Percentiles rank a stretch among this genome's conserved stretches.
phyloP scores from a whole-genome alignment of 495 filamentous ascomycete species.

The Baudoinia panamericana region DNA sequence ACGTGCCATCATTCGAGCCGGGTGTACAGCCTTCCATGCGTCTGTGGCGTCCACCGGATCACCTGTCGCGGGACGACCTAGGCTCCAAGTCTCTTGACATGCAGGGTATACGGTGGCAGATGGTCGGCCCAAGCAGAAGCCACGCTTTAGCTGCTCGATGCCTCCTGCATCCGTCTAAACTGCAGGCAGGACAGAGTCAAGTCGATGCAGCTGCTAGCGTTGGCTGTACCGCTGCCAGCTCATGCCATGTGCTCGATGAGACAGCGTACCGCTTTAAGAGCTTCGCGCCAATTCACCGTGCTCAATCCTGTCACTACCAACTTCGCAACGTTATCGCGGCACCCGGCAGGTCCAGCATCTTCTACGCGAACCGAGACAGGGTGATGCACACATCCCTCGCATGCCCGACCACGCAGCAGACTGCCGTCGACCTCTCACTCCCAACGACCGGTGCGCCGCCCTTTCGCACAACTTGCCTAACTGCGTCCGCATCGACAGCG shows the following conservation, averaged over 20 bases:
- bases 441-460: constrained; percentile 17
- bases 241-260: too few relatives aligned
- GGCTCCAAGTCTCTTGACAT: not conserved
- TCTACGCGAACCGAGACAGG: constrained; percentile 54
- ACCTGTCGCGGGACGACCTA: not conserved
- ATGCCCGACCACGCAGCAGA: constrained; percentile 5
- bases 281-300: constrained; percentile 52
- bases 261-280: constrained; percentile 41
- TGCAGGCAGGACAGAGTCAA: not conserved
- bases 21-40: not conserved
- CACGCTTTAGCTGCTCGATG: constrained; percentile 10
- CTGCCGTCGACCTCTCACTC: constrained; percentile 51
- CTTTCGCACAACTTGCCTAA: constrained; percentile 57
- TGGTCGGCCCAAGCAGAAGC: constrained; percentile 3
- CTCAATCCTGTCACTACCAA: constrained; percentile 72
- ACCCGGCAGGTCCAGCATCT: constrained; percentile 58
- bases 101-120: constrained; percentile 13
- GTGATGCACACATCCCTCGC: constrained; percentile 43
- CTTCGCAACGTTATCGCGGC: constrained; percentile 71
- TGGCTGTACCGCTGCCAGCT: too few relatives aligned
- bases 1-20: not conserved
- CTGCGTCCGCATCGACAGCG: constrained; percentile 29
- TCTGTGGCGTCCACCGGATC: not conserved
- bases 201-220: too few relatives aligned
- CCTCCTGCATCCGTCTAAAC: not conserved